Conservation (phyloP, 2,329 filamentous ascomycete genomes). For the Aspergillus fumigatus region DNA sequence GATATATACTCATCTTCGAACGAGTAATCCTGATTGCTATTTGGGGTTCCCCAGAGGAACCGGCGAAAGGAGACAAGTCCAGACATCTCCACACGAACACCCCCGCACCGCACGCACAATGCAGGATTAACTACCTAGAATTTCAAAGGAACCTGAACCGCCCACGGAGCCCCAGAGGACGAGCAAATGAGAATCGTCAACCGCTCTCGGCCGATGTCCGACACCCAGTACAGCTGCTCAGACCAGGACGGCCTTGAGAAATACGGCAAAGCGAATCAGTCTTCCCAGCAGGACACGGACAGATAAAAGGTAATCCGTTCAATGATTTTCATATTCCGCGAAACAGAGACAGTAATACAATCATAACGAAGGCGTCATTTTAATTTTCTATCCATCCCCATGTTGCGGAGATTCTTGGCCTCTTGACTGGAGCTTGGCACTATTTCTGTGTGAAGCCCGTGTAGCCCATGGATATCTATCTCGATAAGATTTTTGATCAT, state of each 20-base stretch:
- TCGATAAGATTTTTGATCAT: neutral
- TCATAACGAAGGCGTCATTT: neutral
- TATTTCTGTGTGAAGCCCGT: neutral
- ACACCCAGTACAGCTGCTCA: neutral
- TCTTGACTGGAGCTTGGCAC: neutral
- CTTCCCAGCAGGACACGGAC: neutral
- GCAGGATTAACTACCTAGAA: neutral
- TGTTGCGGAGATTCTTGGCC: neutral
- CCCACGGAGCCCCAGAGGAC: neutral
- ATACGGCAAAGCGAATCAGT: neutral
- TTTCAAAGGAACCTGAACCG: neutral
- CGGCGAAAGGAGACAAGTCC: neutral
- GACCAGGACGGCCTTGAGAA: too few relatives aligned
- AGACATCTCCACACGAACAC: neutral
- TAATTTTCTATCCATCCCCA: neutral
- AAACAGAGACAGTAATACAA: neutral
- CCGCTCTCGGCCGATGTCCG: too few relatives aligned
- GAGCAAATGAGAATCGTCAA: neutral
- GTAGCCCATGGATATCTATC: neutral
- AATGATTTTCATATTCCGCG: neutral
- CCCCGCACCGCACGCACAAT: neutral
- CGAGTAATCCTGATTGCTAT: neutral
- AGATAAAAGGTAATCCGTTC: too few relatives aligned
- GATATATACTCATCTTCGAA: neutral
- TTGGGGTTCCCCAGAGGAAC: neutral